Conservation (phyloP, 441 rosid species). For the Flueggea neowawraea region DNA sequence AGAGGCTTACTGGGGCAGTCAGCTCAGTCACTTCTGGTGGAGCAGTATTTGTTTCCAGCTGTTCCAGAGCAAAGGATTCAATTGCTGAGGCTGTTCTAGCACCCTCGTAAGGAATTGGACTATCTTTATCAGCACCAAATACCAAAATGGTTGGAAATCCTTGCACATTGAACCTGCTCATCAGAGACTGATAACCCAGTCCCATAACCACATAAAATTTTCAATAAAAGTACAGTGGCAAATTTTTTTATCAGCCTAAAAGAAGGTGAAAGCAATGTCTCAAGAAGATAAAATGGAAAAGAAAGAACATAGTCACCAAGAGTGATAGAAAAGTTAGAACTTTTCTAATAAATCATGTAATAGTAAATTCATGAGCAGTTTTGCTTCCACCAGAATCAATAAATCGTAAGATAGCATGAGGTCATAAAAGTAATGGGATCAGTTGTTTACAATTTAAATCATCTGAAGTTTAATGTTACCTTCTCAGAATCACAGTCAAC, state of each 20-base stretch:
- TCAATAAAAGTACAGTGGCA: too few species aligned
- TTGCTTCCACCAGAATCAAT: too few species aligned
- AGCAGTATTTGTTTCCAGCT: conserved; percentile 79
- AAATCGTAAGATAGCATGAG: not conserved
- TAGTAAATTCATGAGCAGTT: too few species aligned
- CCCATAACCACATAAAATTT: conserved; percentile 18
- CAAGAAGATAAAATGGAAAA: too few species aligned
- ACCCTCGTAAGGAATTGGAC: conserved; percentile 85
- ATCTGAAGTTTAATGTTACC: conserved; percentile 37
- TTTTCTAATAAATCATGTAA: too few species aligned
- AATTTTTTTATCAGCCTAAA: too few species aligned
- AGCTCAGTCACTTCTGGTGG: conserved; percentile 92
- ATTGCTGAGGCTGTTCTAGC: conserved; percentile 91
- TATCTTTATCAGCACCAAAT: conserved; percentile 89
- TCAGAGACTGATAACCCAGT: conserved; percentile 62
- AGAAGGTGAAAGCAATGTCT: too few species aligned
- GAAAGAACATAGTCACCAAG: too few species aligned
- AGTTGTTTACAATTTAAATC: not conserved
- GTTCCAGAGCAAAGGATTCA: conserved; percentile 88
- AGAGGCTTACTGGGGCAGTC: conserved; percentile 62
- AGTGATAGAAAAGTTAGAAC: too few species aligned
- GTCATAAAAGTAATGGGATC: not conserved
- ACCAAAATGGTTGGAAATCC: conserved; percentile 98
- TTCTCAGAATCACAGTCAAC: conserved; percentile 92
- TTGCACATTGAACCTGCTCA: conserved; percentile 98